Evolutionary conservation across 2,329 filamentous ascomycete species (phyloP).

Genomic region (Exserohilum rostratum): DNA sequence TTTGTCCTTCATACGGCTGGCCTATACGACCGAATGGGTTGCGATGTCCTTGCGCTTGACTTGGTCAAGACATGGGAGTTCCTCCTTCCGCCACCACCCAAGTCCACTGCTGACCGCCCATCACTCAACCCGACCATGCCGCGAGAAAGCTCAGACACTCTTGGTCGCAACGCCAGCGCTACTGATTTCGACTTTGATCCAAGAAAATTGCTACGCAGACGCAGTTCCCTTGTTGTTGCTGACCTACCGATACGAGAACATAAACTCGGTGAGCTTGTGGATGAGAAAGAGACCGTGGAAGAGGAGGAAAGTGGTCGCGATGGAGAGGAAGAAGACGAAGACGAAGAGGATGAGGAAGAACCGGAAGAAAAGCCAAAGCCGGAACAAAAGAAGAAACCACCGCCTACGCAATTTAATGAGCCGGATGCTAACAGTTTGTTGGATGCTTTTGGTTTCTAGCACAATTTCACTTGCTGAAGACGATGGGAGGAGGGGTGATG

Average conservation of each 20-base stretch:
- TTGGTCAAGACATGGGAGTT: slow-evolving; percentile 86
- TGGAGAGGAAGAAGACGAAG: slow-evolving; percentile 50
- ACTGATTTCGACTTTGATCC: slow-evolving; percentile 60
- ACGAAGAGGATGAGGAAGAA: slow-evolving; percentile 16
- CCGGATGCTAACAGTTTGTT: slow-evolving; percentile 88
- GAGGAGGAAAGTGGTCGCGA: slow-evolving; percentile 47
- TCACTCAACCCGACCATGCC: slow-evolving; percentile 38
- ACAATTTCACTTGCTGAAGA: neutral
- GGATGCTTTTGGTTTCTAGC: slow-evolving; percentile 89
- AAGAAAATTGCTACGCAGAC: slow-evolving; percentile 69
- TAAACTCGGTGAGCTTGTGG: slow-evolving; percentile 26
- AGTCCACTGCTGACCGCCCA: slow-evolving; percentile 18
- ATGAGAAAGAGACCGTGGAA: slow-evolving; percentile 20
- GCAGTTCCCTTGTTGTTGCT: slow-evolving; percentile 79
- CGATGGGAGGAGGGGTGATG: too few species aligned
- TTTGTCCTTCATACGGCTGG: slow-evolving; percentile 86
- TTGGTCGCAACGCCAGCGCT: slow-evolving; percentile 24
- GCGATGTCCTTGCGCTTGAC: slow-evolving; percentile 85
- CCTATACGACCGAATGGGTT: slow-evolving; percentile 89
- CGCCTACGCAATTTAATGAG: slow-evolving; percentile 84
- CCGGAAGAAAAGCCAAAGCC: slow-evolving; percentile 46
- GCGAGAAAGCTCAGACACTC: slow-evolving; percentile 27
- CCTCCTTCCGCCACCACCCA: slow-evolving; percentile 54
- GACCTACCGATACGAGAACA: slow-evolving; percentile 62
- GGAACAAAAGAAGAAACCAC: slow-evolving; percentile 56